A percentile compares a stretch with the other conserved stretches of the same genome.
phyloP scores from a whole-genome alignment of 1,284 basidiomycete genomes.

The Gymnopus androsaceus region DNA sequence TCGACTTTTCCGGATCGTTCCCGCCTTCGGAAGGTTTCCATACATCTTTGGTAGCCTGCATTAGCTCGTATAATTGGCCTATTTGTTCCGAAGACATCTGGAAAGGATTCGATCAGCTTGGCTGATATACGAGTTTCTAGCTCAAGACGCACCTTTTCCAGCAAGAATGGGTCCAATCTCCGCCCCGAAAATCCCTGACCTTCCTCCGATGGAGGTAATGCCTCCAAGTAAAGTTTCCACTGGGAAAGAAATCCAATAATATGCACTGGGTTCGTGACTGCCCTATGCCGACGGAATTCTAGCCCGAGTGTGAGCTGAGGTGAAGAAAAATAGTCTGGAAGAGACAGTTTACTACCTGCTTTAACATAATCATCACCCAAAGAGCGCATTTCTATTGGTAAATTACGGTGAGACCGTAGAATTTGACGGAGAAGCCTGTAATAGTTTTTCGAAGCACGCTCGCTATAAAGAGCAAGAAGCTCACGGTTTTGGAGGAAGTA shows the following conservation, averaged over 20 bases:
- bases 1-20: conserved; percentile 18
- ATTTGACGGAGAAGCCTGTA: conserved; percentile 78
- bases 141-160: conserved; percentile 71
- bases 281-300: conserved; percentile 85
- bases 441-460: not conserved
- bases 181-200: conserved; percentile 61
- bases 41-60: conserved; percentile 85
- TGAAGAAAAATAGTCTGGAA: too few relatives aligned
- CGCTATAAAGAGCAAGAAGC: conserved; percentile 15
- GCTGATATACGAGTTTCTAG: not conserved
- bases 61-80: conserved; percentile 88
- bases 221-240: conserved; percentile 90
- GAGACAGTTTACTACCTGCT: conserved; percentile 51
- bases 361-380: conserved; percentile 90
- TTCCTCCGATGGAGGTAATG: conserved; percentile 52
- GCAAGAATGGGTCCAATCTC: conserved; percentile 71
- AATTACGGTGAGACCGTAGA: conserved; percentile 73
- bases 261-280: conserved; percentile 83
- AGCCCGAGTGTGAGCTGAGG: not conserved
- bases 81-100: conserved; percentile 92
- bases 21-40: conserved; percentile 59
- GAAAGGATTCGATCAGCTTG: not conserved
- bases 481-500: conserved; percentile 83
- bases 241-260: conserved; percentile 92
- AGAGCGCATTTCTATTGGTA: conserved; percentile 81